phyloP scores from a whole-genome alignment of 352 stramenopile species.

The Phytophthora aleatoria region DNA sequence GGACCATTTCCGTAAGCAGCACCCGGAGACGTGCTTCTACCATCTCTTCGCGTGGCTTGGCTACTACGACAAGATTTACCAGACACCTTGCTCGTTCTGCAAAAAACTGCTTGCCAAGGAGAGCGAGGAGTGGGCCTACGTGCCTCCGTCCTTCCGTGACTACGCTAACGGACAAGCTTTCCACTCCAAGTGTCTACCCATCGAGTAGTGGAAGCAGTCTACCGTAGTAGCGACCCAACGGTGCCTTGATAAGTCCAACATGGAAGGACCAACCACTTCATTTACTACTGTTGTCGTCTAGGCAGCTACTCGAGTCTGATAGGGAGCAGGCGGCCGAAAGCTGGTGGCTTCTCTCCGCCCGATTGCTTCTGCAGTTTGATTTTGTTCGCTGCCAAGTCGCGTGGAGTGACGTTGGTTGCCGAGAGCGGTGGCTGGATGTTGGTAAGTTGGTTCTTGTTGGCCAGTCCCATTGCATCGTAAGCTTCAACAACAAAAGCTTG shows the following conservation, averaged over 20 bases:
- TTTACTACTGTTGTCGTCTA: slow-evolving; percentile 13
- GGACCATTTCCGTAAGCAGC: slow-evolving; percentile 85
- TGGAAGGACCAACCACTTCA: background rate
- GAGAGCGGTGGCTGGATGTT: slow-evolving; percentile 33
- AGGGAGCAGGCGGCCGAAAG: slow-evolving; percentile 64
- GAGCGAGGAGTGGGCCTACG: slow-evolving; percentile 77
- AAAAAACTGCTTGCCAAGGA: slow-evolving; percentile 88
- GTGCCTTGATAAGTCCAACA: slow-evolving; percentile 2
- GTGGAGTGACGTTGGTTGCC: slow-evolving; percentile 48
- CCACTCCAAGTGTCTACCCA: slow-evolving; percentile 81
- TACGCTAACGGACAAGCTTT: slow-evolving; percentile 83
- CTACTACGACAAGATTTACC: slow-evolving; percentile 90
- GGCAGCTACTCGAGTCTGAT: slow-evolving; percentile 56
- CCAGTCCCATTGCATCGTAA: slow-evolving; percentile 70
- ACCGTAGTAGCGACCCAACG: background rate
- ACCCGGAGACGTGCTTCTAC: slow-evolving; percentile 87
- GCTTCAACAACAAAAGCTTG: slow-evolving; percentile 70
- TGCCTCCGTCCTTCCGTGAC: slow-evolving; percentile 87
- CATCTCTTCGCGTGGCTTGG: slow-evolving; percentile 87
- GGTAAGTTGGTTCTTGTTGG: slow-evolving; percentile 46
- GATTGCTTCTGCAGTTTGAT: slow-evolving; percentile 40
- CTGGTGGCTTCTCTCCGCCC: slow-evolving; percentile 13
- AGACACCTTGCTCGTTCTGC: slow-evolving; percentile 83
- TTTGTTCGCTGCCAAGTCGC: slow-evolving; percentile 49
- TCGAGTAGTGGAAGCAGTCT: slow-evolving; percentile 33